Evolutionary conservation across 2,329 filamentous ascomycete species (phyloP).

Genomic region (Neophaeococcomyces aloes): DNA sequence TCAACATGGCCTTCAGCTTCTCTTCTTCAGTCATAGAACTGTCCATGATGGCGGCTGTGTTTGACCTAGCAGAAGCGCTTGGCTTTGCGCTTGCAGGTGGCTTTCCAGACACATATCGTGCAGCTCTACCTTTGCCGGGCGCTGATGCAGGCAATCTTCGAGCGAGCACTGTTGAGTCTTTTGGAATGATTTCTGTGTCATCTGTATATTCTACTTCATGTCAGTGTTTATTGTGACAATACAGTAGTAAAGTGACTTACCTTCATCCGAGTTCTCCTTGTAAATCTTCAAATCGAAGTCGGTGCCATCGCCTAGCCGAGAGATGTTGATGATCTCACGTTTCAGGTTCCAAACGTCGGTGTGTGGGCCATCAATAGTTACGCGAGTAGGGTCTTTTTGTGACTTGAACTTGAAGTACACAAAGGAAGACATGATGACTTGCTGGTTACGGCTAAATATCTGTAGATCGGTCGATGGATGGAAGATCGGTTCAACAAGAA

Average conservation of each 20-base stretch:
- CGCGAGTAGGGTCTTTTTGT: constrained; percentile 84
- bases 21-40: constrained; percentile 85
- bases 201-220: constrained; percentile 72
- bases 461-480: too few relatives aligned
- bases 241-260: constrained; percentile 33
- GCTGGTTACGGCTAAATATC: background rate
- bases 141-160: constrained; percentile 73
- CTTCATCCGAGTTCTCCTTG: constrained; percentile 81
- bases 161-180: constrained; percentile 87
- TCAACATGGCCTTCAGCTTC: constrained; percentile 84
- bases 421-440: constrained; percentile 69
- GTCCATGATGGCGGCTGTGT: constrained; percentile 48
- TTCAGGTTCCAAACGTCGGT: constrained; percentile 98
- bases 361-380: constrained; percentile 93
- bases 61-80: constrained; percentile 36
- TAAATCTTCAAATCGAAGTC: constrained; percentile 95
- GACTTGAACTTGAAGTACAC: constrained; percentile 99
- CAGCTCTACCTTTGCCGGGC: constrained; percentile 78
- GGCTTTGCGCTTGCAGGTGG: constrained; percentile 75
- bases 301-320: constrained; percentile 84
- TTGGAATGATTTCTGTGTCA: constrained; percentile 92
- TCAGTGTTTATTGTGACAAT: constrained; percentile 21
- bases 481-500: too few relatives aligned
- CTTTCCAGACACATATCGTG: constrained; percentile 91
- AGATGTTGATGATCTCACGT: constrained; percentile 93